Evolutionary conservation across 1,284 basidiomycete genomes (phyloP).

Genomic region (Ceratobasidium sp.): DNA sequence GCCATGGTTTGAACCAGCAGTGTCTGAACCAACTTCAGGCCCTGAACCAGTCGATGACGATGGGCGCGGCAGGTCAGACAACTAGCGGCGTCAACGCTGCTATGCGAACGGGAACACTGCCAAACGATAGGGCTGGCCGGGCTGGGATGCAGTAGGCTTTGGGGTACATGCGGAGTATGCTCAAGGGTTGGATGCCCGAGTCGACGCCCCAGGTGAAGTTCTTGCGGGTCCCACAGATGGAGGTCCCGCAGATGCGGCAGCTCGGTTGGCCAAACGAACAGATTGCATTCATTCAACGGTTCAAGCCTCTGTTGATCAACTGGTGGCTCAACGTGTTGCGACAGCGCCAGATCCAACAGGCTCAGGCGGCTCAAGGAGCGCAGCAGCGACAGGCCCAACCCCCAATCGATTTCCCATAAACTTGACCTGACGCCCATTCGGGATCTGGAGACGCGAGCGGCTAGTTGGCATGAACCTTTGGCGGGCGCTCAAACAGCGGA

Average conservation of each 20-base stretch:
- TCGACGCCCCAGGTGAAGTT: constrained; percentile 23
- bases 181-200: constrained; percentile 41
- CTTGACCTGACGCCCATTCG: constrained; percentile 20
- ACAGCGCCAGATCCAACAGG: constrained; percentile 1
- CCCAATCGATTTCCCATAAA: constrained; percentile 16
- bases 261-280: constrained; percentile 27
- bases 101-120: constrained; percentile 10
- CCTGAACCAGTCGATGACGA: neutral
- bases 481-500: neutral
- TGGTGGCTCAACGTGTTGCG: constrained; percentile 9
- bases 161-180: neutral
- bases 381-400: neutral
- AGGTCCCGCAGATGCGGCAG: constrained; percentile 23
- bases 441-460: constrained; percentile 27
- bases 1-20: constrained; percentile 16
- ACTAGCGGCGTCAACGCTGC: neutral
- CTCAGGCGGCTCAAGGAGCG: neutral
- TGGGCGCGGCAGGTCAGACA: neutral
- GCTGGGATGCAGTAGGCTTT: neutral
- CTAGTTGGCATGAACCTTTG: constrained; percentile 5
- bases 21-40: neutral
- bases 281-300: neutral
- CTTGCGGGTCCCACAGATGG: constrained; percentile 25
- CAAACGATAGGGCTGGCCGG: neutral
- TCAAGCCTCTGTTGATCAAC: constrained; percentile 13